Base-by-base conservation (phyloP, 164 flowering plant genomes). In the Vitis rupestris region DNA sequence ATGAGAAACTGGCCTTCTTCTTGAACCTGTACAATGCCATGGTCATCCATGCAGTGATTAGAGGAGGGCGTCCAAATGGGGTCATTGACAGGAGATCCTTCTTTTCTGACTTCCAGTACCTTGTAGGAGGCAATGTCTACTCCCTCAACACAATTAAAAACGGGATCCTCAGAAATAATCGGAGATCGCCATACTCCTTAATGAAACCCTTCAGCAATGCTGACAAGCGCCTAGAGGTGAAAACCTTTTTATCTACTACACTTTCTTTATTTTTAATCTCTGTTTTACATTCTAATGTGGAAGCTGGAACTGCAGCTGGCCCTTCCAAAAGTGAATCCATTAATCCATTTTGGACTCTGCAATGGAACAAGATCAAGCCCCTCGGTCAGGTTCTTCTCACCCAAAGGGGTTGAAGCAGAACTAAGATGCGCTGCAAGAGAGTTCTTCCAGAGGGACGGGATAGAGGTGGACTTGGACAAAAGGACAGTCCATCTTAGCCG, bases 31-130 rank as follows among this genome's bases (percentile, higher is more conserved):
- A 89, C 82, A 95, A 95, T 69, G 92, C 92, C 56, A 95, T 95
- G 99, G 95, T 87, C 62, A 90, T 95, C 65, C 99, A 95, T 73
- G 97, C 93, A 7, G 81, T 88, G 9, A 87, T 91, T 49, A 87
- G 93, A 70, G 67, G 85, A 17, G 97, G 98, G 15, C 75, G 80
- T 58, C 97, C 96, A 2, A 88, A 84, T 27, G 92, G 94, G 12
- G 72, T 87, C 29, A 81, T 93, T 17, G 99, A 93, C 30, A 82
- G 97, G 61, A 85, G 90, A 79, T 62, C 86, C 31, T 88, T 95
- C 81, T 86, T 79, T 59, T 71, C 84, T 1, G 97, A 93, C 30
- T 95, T 93, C 74, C 84, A 82, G 68, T 95, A 95, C 70, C 48
- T 95, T 4, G 74, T 93, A 1, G 96, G 98, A 47, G 98, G 98